Evolutionary conservation across 805 yeast species (phyloP).

Genomic region (Saccharomycopsis oosterbeekiorum): DNA sequence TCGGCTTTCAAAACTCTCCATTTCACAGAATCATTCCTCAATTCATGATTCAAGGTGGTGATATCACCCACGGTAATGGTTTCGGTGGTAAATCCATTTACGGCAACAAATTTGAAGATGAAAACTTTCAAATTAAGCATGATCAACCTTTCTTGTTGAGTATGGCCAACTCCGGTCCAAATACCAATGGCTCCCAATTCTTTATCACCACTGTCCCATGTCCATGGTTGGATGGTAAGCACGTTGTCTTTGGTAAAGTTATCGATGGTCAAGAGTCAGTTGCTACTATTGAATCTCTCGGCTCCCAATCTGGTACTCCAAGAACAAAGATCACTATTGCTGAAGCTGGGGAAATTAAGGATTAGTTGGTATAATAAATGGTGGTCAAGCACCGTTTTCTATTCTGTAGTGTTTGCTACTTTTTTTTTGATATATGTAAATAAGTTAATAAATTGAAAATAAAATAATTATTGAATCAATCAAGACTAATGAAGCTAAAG

Average conservation of each 20-base stretch:
- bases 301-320: constrained; percentile 65
- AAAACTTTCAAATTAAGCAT: constrained; percentile 67
- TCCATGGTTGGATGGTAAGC: constrained; percentile 91
- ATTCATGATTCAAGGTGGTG: constrained; percentile 95
- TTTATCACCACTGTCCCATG: constrained; percentile 89
- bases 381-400: too few species aligned
- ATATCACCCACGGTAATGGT: constrained; percentile 61
- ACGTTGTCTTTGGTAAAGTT: constrained; percentile 91
- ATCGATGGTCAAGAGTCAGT: constrained; percentile 71
- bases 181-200: constrained; percentile 93
- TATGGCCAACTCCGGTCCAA: constrained; percentile 98
- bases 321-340: constrained; percentile 55
- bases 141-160: constrained; percentile 79
- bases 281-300: constrained; percentile 64
- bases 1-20: constrained; percentile 68
- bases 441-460: background rate
- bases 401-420: background rate
- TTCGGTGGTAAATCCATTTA: constrained; percentile 78
- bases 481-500: too few species aligned
- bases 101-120: constrained; percentile 85
- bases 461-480: too few species aligned
- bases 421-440: background rate
- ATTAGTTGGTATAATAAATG: background rate
- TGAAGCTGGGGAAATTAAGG: constrained; percentile 56
- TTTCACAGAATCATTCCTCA: constrained; percentile 87